A percentile compares a stretch with the other conserved stretches of the same genome.
Evolutionary conservation across 441 rosid species (phyloP).

Genomic region (Mallotus repandus): DNA sequence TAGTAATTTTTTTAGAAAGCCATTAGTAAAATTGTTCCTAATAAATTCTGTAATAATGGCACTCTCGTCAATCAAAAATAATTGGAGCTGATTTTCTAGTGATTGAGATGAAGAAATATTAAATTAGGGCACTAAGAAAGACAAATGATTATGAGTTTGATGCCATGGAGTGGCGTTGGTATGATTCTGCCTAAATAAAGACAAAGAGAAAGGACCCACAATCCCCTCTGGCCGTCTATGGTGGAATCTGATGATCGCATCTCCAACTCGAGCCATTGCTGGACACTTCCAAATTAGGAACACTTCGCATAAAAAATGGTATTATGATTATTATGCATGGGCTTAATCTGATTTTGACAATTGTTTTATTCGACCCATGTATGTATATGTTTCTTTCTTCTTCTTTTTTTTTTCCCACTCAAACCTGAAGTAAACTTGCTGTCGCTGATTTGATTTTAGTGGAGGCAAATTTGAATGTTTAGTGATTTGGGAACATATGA

Average conservation of each 20-base stretch:
- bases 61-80: neutral
- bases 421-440: neutral
- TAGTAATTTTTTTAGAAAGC: no score
- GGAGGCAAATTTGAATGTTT: constrained; percentile 11
- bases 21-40: no score
- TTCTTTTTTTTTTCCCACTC: neutral
- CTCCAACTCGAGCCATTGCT: constrained; percentile 10
- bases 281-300: constrained; percentile 9
- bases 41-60: neutral
- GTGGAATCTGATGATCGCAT: constrained; percentile 41
- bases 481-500: neutral
- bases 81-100: neutral
- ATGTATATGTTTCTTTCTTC: no score
- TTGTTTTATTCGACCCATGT: no score
- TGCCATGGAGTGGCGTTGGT: constrained; percentile 22
- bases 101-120: neutral
- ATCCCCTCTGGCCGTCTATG: constrained; percentile 32
- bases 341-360: neutral
- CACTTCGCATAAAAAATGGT: neutral
- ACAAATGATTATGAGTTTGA: constrained; percentile 38
- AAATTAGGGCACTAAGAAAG: constrained; percentile 17
- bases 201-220: constrained; percentile 5
- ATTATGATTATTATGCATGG: neutral
- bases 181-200: constrained; percentile 29
- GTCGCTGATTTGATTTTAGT: constrained; percentile 6